These are phyloP conservation scores for Paratinospora sagittata DNA, from an alignment of 164 flowering plant species.

Conservation along the genomic window DNA sequence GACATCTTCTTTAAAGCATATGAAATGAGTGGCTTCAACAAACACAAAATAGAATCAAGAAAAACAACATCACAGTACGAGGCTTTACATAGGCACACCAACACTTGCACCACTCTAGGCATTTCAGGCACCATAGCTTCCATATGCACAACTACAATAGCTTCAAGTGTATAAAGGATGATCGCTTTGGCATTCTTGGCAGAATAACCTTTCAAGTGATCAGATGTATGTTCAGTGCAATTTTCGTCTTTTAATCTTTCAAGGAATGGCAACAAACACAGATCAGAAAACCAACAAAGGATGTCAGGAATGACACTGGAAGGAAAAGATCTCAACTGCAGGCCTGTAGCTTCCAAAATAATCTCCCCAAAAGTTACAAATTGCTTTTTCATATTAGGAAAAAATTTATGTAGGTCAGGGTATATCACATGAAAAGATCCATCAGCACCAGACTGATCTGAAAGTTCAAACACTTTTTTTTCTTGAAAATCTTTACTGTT, in stretches of 20 bases:
- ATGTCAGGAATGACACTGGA: conserved; percentile 57
- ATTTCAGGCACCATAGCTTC: conserved; percentile 85
- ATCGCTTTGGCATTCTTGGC: conserved; percentile 83
- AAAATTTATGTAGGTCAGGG: conserved; percentile 63
- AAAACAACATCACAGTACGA: conserved; percentile 77
- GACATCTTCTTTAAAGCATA: conserved; percentile 60
- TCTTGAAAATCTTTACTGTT: conserved; percentile 11
- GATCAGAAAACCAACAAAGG: conserved; percentile 83
- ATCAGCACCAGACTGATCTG: conserved; percentile 24
- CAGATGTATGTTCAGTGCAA: conserved; percentile 17
- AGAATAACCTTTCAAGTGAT: conserved; percentile 56
- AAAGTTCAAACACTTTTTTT: conserved; percentile 18
- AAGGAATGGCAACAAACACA: conserved; percentile 68
- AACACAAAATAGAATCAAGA: conserved; percentile 51
- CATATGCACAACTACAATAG: conserved; percentile 79
- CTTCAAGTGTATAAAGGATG: conserved; percentile 64
- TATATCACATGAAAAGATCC: conserved; percentile 49
- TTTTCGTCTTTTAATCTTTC: conserved; percentile 21
- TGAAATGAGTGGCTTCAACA: conserved; percentile 74
- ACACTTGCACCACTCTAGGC: conserved; percentile 67
- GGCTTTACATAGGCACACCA: conserved; percentile 51
- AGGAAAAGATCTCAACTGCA: conserved; percentile 69
- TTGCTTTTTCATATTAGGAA: conserved; percentile 67
- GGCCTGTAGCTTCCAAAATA: conserved; percentile 73
- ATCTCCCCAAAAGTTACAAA: conserved; percentile 69